Conservation (phyloP, 805 yeast genomes). For the Blastobotrys parvus region DNA sequence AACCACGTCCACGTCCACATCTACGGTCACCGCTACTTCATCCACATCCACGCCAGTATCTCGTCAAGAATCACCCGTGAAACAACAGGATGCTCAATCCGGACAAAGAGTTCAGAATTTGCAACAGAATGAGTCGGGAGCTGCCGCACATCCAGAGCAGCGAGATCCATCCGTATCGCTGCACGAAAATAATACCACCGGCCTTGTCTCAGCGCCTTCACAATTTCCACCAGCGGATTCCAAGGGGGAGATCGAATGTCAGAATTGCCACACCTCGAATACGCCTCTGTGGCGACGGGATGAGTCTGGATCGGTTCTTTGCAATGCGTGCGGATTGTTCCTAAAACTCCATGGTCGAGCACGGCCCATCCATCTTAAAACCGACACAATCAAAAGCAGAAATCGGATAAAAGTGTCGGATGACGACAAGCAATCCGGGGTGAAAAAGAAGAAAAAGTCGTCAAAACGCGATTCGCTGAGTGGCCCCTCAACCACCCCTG, state of each 20-base stretch:
- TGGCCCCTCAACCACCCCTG: not conserved
- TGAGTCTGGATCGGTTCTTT: constrained; percentile 80
- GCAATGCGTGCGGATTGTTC: constrained; percentile 92
- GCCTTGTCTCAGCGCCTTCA: no score
- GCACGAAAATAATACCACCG: no score
- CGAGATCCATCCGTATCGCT: no score
- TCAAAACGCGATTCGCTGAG: not conserved
- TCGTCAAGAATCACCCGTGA: no score
- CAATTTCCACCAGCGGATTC: no score
- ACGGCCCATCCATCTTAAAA: constrained; percentile 82
- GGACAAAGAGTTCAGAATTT: no score
- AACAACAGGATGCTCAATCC: no score
- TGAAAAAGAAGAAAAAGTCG: constrained; percentile 1
- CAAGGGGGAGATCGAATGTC: no score
- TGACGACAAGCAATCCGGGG: not conserved
- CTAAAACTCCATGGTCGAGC: constrained; percentile 87
- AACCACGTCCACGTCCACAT: not conserved
- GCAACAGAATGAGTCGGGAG: no score
- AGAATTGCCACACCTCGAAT: constrained; percentile 84
- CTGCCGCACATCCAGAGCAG: no score
- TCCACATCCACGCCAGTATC: no score
- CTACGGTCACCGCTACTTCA: no score
- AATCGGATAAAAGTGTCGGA: constrained; percentile 54
- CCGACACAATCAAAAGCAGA: constrained; percentile 87
- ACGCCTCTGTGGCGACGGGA: constrained; percentile 96